Evolutionary conservation across 805 yeast genomes (phyloP), one percentile per base, ranked within the genome.

Genomic region (Metschnikowia gelsemii): DNA sequence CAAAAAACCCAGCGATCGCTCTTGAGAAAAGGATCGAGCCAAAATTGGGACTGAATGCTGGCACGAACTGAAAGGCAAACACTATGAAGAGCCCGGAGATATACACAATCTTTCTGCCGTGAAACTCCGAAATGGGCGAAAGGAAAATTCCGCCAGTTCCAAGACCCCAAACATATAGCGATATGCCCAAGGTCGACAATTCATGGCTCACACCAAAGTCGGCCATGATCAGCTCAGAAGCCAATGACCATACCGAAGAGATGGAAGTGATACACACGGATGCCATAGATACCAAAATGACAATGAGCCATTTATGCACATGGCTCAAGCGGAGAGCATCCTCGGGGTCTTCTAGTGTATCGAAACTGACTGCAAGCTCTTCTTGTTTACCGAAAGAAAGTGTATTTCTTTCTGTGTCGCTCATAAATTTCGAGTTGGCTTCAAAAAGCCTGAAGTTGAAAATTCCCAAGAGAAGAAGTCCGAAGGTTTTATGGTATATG

Each of bases 101-200:
- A 28, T 84, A 61, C 4, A 78, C 60, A 7, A 73, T 66, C 30
- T 74, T 75, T 42, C 93, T 66, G 2, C 93, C 93, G 45, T 72
- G 65, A 24, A 78, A 61, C 56, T 85, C 93, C 16, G 86, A 78
- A 11, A 78, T 55, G 38, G 78, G 76, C 2, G 88, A 84, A 42
- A 84, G 50, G 38, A 62, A 58, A 20, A 60, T 51, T 1, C 62
- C 62, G 6, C 67, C 65, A 6, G 52, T 49, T 12, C 66, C 66
- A 29, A 62, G 44, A 4, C 59, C 59, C 53, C 55, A 52, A 18
- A 60, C 58, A 41, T 48, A 62, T n/a, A 55, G 40, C 14, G 64
- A 55, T 6, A 61, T 58, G 7, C 65, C 64, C 12, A 61, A 45
- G 7, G 56, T 49, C 21, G 54, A 49, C 5, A 58, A 58, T 38